A percentile compares a stretch with the other conserved stretches of the same genome.
phyloP scores from a whole-genome alignment of 1,139 yeast species.

The Blastobotrys aristatus region DNA sequence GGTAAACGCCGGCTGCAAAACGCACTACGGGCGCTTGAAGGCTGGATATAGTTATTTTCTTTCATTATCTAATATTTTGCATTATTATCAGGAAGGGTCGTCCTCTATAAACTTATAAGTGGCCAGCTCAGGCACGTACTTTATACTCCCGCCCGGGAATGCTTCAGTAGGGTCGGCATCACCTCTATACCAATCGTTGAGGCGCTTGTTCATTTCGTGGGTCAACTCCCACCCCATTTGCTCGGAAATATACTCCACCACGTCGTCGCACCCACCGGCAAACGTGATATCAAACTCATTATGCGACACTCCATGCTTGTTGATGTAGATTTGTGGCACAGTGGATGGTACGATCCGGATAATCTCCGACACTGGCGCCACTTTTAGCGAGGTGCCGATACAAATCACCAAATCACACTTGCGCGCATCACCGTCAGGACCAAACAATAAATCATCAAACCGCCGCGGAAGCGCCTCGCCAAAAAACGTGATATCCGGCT shows the following conservation, averaged over 20 bases:
- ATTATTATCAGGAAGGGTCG: too few species aligned
- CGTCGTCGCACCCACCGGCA: conserved; percentile 85
- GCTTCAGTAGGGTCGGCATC: conserved; percentile 7
- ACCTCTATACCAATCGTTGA: conserved; percentile 7
- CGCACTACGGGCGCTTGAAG: conserved; percentile 81
- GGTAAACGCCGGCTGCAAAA: conserved; percentile 75
- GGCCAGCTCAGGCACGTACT: conserved; percentile 22
- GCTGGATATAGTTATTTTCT: conserved; percentile 44
- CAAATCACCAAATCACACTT: conserved; percentile 79
- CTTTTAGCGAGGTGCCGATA: conserved; percentile 91
- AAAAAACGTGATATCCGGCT: conserved; percentile 93
- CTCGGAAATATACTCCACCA: conserved; percentile 59
- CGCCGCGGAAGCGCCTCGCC: conserved; percentile 81
- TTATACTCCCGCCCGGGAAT: conserved; percentile 24
- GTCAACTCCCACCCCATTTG: conserved; percentile 63
- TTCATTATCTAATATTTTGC: too few species aligned
- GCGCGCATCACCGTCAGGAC: conserved; percentile 37
- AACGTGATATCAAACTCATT: conserved; percentile 76
- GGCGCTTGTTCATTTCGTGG: conserved; percentile 43
- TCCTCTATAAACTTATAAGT: conserved; percentile 22
- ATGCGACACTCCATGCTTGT: conserved; percentile 73
- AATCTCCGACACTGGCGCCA: conserved; percentile 92
- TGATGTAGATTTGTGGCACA: conserved; percentile 80
- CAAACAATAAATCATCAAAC: conserved; percentile 50
- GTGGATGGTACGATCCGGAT: conserved; percentile 65